Base-by-base conservation (phyloP, 306 rosid species). In the Rosa multiflora region DNA sequence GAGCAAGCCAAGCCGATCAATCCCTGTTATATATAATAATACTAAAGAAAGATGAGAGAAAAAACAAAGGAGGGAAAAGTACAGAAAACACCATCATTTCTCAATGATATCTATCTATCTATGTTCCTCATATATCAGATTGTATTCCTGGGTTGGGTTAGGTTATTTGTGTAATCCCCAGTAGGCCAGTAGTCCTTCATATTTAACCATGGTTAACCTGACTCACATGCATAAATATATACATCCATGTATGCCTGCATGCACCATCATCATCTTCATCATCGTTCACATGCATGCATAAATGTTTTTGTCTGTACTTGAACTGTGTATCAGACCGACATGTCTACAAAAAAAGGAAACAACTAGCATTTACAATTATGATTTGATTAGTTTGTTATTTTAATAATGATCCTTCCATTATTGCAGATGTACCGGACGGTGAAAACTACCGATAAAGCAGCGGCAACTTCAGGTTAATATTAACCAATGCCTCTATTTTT, bases 371-470 rank as follows among this genome's bases (percentile, higher is more conserved):
- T 63, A 32, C 69, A 63, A 66, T 23, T 66, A 39, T 15, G 43
- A 64, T 35, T 2, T 17, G 3, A 15, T 66, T 37, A 39, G 10
- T 12, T 15, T 17, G 46, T 17, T 66, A 17, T 37, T 15, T 64
- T 62, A 26, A 62, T 62, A 62, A 39, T 66, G 20, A 15, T 66
- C 17, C 46, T 32, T 73, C 4, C 6, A 58, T 66, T 49, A 53
- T 48, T 78, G 32, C 86, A 95, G 99, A 95, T 95, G 99, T 95
- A 93, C 83, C 88, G 99, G 82, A 95, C 99, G 82, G 99, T 95
- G 74, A 95, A 95, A 78, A 95, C 97, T 42, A 95, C 98, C 9
- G 97, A 93, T 77, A 91, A 84, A 85, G 90, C 97, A 53, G 93
- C 97, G 29, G 97, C 95, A 82, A 82, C 97, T 51, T 95, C 99